Percentiles rank a stretch among this genome's conserved stretches.
Conservation (phyloP, 768 basidiomycete genomes). For the Mycena floridula region DNA sequence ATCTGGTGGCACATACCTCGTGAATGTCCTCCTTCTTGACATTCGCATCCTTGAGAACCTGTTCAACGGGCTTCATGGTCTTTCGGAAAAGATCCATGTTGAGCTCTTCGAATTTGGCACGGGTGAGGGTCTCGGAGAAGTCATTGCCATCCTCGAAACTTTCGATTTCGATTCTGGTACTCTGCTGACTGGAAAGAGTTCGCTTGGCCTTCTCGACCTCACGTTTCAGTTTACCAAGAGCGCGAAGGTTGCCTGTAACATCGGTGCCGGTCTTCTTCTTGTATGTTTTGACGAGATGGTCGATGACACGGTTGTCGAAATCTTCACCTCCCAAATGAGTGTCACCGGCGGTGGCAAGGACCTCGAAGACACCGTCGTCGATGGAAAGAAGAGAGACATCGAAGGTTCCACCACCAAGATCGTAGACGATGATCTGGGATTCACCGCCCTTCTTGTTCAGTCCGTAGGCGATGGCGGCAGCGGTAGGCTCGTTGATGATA, state of each 20-base stretch:
- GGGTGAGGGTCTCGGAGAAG: constrained; percentile 93
- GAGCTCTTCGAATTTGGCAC: constrained; percentile 98
- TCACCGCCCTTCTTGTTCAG: constrained; percentile 94
- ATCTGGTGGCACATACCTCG: constrained; percentile 53
- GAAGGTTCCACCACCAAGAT: constrained; percentile 98
- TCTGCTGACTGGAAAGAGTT: constrained; percentile 88
- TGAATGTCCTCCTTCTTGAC: constrained; percentile 97
- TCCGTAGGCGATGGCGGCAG: constrained; percentile 97
- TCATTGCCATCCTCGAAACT: constrained; percentile 95
- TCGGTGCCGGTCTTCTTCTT: constrained; percentile 91
- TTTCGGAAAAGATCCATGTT: constrained; percentile 99
- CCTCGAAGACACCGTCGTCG: constrained; percentile 90
- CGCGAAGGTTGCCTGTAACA: constrained; percentile 70
- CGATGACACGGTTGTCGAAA: constrained; percentile 91
- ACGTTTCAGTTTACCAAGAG: constrained; percentile 87
- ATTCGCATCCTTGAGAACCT: constrained; percentile 95
- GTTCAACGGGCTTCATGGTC: constrained; percentile 99
- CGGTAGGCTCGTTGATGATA: constrained; percentile 97
- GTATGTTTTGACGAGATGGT: constrained; percentile 84
- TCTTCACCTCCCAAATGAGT: constrained; percentile 95
- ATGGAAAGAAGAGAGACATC: constrained; percentile 96
- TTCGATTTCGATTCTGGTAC: constrained; percentile 91
- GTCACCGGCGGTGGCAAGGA: constrained; percentile 87
- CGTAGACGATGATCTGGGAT: constrained; percentile 95
- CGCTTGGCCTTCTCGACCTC: constrained; percentile 94